Percentiles rank a stretch among this genome's conserved stretches.
These are phyloP conservation scores for Paecilomyces fulvus DNA, from an alignment of 2,329 filamentous ascomycete species.

Conservation along the genomic window DNA sequence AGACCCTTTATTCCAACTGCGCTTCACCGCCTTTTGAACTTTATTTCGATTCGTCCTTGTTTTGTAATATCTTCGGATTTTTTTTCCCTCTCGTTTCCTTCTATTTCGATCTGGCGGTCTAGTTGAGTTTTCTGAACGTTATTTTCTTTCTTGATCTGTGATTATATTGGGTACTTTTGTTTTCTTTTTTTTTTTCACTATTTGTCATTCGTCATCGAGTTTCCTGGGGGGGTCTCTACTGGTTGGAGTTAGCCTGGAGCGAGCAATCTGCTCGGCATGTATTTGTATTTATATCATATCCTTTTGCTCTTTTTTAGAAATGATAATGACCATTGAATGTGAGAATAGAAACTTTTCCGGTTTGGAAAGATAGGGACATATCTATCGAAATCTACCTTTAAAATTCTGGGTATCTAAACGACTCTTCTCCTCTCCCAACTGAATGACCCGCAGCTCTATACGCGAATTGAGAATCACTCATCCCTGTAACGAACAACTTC, in stretches of 20 bases:
- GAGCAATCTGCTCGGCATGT: neutral
- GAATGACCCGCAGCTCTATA: neutral
- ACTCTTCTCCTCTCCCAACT: neutral
- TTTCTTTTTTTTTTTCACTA: neutral
- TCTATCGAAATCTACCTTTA: neutral
- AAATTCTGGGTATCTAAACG: neutral
- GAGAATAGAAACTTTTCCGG: neutral
- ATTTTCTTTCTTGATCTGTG: neutral
- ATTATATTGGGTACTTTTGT: neutral
- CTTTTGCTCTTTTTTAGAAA: neutral
- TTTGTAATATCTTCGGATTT: neutral
- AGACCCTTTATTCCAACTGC: conserved; percentile 1
- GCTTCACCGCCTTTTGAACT: neutral
- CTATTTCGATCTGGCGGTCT: neutral
- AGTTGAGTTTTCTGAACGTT: neutral
- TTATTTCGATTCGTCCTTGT: neutral
- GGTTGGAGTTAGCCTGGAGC: neutral
- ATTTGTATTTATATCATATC: neutral
- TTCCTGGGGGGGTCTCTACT: neutral
- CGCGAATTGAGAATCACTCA: neutral
- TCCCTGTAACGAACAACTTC: neutral
- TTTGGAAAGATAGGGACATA: neutral
- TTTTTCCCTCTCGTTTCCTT: neutral
- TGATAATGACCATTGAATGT: neutral
- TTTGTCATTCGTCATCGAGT: neutral